Evolutionary conservation across 768 basidiomycete genomes (phyloP).

Genomic region (Paxillus involutus): DNA sequence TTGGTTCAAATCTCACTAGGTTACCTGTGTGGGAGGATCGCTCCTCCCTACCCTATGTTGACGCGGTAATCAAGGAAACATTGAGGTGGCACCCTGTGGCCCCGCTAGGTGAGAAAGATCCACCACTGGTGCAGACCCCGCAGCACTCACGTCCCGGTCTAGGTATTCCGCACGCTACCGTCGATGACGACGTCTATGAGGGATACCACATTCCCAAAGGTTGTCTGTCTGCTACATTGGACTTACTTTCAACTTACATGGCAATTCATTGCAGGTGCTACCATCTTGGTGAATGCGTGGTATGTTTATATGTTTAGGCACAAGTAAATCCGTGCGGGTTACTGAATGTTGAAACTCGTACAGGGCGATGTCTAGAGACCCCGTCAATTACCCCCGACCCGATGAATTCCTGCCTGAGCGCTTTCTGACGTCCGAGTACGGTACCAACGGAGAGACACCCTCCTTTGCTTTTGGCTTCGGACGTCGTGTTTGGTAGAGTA

Average conservation of each 20-base stretch:
- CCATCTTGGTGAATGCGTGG: constrained; percentile 4
- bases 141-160: neutral
- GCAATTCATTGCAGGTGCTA: neutral
- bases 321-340: too few species aligned
- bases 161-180: constrained; percentile 27
- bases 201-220: constrained; percentile 48
- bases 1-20: constrained; percentile 2
- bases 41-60: constrained; percentile 5
- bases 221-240: neutral
- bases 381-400: constrained; percentile 32
- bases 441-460: neutral
- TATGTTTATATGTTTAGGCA: neutral
- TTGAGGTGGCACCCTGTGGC: constrained; percentile 11
- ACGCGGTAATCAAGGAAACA: constrained; percentile 12
- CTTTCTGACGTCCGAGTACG: constrained; percentile 12
- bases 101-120: constrained; percentile 6
- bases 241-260: neutral
- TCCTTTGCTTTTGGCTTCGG: constrained; percentile 33
- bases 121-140: too few species aligned
- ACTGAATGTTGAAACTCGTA: neutral
- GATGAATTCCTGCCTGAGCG: constrained; percentile 35
- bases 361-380: constrained; percentile 35
- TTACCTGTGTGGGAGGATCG: constrained; percentile 16
- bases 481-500: constrained; percentile 31
- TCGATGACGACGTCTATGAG: constrained; percentile 39